A percentile compares a stretch with the other conserved stretches of the same genome.
These are phyloP conservation scores for Suhomyces yuchorum DNA, from an alignment of 1,139 yeast genomes.

Conservation along the genomic window DNA sequence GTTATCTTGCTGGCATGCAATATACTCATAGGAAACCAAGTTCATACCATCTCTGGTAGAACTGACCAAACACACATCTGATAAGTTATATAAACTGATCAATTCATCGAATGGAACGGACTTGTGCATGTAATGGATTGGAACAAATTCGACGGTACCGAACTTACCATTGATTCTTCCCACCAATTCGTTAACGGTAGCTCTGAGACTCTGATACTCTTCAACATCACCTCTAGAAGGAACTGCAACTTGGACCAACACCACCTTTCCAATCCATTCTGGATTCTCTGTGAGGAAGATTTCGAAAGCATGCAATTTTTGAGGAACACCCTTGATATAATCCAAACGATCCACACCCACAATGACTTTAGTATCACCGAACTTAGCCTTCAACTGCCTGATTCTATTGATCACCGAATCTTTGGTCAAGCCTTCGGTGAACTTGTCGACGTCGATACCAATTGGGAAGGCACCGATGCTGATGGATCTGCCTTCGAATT, in stretches of 20 bases:
- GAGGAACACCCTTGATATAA: conserved; percentile 97
- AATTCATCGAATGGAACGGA: conserved; percentile 89
- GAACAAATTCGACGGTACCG: conserved; percentile 97
- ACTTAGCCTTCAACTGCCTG: conserved; percentile 58
- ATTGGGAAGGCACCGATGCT: conserved; percentile 97
- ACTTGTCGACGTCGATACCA: conserved; percentile 94
- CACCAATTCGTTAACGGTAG: conserved; percentile 92
- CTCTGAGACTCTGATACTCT: conserved; percentile 91
- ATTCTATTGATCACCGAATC: conserved; percentile 68
- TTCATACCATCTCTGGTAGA: conserved; percentile 99
- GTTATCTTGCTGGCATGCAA: conserved; percentile 88
- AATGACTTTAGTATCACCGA: conserved; percentile 74
- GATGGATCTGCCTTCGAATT: conserved; percentile 73
- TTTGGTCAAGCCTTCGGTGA: conserved; percentile 73
- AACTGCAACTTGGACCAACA: conserved; percentile 94
- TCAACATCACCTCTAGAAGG: conserved; percentile 98
- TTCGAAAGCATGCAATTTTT: conserved; percentile 93
- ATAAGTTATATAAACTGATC: conserved; percentile 78
- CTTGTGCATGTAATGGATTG: conserved; percentile 94
- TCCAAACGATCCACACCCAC: conserved; percentile 96
- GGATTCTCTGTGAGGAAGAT: conserved; percentile 91
- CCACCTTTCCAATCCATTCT: conserved; percentile 97
- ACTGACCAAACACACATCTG: conserved; percentile 90
- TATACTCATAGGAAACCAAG: conserved; percentile 91
- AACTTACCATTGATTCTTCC: conserved; percentile 96